Conservation (phyloP, 2,329 filamentous ascomycete genomes). For the Fusarium redolens region DNA sequence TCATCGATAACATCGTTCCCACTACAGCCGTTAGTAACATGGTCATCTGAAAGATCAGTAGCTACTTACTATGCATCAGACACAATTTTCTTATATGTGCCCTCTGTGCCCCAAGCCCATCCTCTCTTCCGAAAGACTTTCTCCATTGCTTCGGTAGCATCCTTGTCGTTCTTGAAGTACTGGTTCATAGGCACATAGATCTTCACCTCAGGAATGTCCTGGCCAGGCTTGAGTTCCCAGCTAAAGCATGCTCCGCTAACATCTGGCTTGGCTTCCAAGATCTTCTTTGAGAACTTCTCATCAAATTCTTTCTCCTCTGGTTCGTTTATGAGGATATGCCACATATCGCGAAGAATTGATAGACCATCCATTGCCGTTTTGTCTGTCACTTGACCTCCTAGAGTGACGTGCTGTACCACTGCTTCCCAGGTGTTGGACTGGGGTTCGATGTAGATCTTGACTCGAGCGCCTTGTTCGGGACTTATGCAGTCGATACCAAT, state of each 20-base stretch:
- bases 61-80: constrained; percentile 17
- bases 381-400: constrained; percentile 38
- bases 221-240: constrained; percentile 42
- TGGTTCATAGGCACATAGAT: constrained; percentile 45
- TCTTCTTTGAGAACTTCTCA: constrained; percentile 21
- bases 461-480: constrained; percentile 40
- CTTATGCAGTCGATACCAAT: constrained; percentile 45
- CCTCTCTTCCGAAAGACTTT: constrained; percentile 26
- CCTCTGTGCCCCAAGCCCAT: constrained; percentile 25
- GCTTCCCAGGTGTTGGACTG: constrained; percentile 40
- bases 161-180: constrained; percentile 29
- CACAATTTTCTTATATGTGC: constrained; percentile 23
- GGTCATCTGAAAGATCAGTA: fast-evolving
- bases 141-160: constrained; percentile 12
- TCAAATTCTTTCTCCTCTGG: constrained; percentile 22
- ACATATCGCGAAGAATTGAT: constrained; percentile 36
- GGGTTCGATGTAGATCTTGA: constrained; percentile 44
- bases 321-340: constrained; percentile 44
- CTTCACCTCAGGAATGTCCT: constrained; percentile 40
- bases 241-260: constrained; percentile 42
- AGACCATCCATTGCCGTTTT: constrained; percentile 38
- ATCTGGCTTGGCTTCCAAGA: constrained; percentile 16
- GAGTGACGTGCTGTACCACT: constrained; percentile 41
- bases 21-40: background rate
- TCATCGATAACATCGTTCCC: constrained; percentile 12